Base-by-base conservation (phyloP, 495 filamentous ascomycete genomes). In the Xeromyces bisporus region DNA sequence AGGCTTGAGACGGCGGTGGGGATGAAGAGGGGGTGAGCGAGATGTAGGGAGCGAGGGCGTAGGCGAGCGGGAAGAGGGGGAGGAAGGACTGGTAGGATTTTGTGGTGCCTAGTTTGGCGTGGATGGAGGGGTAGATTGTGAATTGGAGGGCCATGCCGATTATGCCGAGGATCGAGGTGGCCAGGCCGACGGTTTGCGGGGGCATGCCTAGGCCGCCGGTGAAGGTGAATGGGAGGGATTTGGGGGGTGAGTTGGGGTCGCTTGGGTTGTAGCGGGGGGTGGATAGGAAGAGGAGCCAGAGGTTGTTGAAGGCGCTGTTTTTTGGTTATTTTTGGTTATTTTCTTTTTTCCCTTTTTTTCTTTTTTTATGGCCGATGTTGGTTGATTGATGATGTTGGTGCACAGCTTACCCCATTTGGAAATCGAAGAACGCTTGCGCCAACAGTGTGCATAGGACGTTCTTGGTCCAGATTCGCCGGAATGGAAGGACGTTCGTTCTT, bases 201-300 rank as follows among this genome's bases (percentile, higher is more conserved):
- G 76, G 67, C 35, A 89, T 66, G 20, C 77, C 82, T 14, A 87
- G 61, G 18, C 83, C 83, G 29, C 83, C 83, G 0, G 78, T 85
- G 58, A 89, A 89, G 38, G 58, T 46, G 47, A 91, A 76, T 0
- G 76, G 76, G 2, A 71, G 59, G 23, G 47, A 49, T 13, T 54
- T 64, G 7, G 45, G 44, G 4, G 61, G 58, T 28, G 50, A 51
- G 18, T 46, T 41, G 5, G 63, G 50, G 34, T 63, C 48, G 23
- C 55, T 52, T 8, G 57, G 36, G 36, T 78, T 64, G 39, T 73
- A 75, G 20, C 80, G 77, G 0, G 81, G 77, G 0, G 81, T 80
- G 0, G 77, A 82, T 35, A 92, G 73, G 62, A 85, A 87, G 34
- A 82, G 65, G 37, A 80, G 77, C 80, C 79, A 87, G 27, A 87